Conservation (phyloP, 495 filamentous ascomycete species). For the Hypoxylon fragiforme region DNA sequence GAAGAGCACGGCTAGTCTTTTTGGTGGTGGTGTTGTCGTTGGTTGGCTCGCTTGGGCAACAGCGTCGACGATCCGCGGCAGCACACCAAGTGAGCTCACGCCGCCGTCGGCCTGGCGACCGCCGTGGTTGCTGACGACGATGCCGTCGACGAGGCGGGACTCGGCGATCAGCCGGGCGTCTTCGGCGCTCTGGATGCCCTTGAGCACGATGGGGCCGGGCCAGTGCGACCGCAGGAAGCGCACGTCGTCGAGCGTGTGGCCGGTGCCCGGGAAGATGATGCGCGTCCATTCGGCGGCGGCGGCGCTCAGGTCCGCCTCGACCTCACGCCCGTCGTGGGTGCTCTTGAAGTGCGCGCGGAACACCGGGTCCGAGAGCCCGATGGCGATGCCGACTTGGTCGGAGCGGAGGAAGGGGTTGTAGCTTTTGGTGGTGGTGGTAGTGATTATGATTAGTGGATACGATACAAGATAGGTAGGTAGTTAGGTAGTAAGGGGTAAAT, state of each 20-base stretch:
- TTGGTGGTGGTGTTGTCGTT: too few species aligned
- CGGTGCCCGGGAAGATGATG: constrained; percentile 22
- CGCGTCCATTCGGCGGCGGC: constrained; percentile 31
- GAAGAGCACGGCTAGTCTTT: constrained; percentile 57
- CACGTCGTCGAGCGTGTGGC: constrained; percentile 53
- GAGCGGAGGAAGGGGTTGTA: constrained; percentile 33
- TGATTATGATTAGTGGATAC: too few species aligned
- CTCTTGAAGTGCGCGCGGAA: constrained; percentile 28
- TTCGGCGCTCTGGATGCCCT: constrained; percentile 60
- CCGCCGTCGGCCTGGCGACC: constrained; percentile 63
- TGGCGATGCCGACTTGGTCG: constrained; percentile 31
- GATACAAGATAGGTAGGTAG: too few species aligned
- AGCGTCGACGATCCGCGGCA: constrained; percentile 55
- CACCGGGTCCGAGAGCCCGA: constrained; percentile 35
- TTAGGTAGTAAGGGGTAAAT: not conserved
- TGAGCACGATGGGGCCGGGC: constrained; percentile 58
- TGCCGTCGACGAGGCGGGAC: constrained; percentile 52
- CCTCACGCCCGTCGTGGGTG: constrained; percentile 12
- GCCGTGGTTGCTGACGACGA: constrained; percentile 64
- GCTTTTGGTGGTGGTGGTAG: not conserved
- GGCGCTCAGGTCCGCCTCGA: constrained; percentile 11
- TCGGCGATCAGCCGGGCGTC: constrained; percentile 57
- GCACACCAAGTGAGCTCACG: constrained; percentile 56
- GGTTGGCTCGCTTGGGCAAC: constrained; percentile 43
- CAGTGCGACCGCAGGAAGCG: constrained; percentile 50